Base-by-base conservation (phyloP, 2,329 filamentous ascomycete species). In the Cercospora janseana region DNA sequence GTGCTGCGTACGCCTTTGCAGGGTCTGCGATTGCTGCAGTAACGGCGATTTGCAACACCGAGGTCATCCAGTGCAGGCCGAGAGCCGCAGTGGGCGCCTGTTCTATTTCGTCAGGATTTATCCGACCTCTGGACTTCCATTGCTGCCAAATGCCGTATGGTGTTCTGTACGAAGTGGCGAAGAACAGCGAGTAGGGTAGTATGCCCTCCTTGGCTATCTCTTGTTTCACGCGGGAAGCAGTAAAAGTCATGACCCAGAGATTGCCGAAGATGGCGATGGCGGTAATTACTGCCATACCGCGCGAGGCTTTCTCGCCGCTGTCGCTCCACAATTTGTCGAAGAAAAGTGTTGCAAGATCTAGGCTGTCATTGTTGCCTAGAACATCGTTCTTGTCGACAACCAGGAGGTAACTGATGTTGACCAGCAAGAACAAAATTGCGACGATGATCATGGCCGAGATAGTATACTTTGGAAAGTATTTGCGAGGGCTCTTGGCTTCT, bases 131-230 rank as follows among this genome's bases (percentile, higher is more conserved):
- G 8, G 43, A 37, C n/a, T 56, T 38, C 23, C 57, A 52, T 26
- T 49, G 54, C 40, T 59, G 60, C 23, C 51, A 48, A 37, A 61
- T 41, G 42, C 53, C 61, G 21, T 60, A 58, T 34, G 63, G 66
- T 34, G 63, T 66, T 10, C 60, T 56, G 44, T 60, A 58, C 13
- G 60, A 57, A 10, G 61, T 56, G 16, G 72, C 75, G 49, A 79
- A 75, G 64, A 78, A 74, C 24, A 70, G 69, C 4, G 75, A 70
- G 45, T 66, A 77, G 0, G 77, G 78, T 2, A 80, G 64, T 37
- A 80, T 72, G 1, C 78, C 78, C 58, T 80, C 75, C 58, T 82
- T 82, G 4, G 79, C 79, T 38, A 82, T 80, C 59, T 82, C 79
- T 58, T 81, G 79, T 63, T 81, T 81, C n/a, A 82, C 76, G 52